A percentile compares a stretch with the other conserved stretches of the same genome.
Evolutionary conservation across 306 rosid species (phyloP).

Genomic region (Leucaena leucocephala): DNA sequence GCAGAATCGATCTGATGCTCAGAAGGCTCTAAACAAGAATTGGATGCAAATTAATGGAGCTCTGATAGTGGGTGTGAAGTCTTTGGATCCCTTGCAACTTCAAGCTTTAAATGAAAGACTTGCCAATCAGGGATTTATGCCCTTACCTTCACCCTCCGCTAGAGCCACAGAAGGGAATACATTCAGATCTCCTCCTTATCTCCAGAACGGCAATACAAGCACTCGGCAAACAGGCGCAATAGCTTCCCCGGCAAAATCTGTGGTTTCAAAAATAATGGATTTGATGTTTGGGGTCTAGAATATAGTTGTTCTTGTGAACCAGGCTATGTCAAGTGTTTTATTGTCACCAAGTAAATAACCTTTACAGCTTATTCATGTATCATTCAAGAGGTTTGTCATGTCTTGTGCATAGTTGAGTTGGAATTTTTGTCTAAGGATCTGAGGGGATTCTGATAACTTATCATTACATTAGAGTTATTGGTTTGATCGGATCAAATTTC

Average conservation of each 20-base stretch:
- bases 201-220: slow-evolving; percentile 67
- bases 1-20: slow-evolving; percentile 91
- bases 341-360: slow-evolving; percentile 37
- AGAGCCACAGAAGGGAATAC: slow-evolving; percentile 58
- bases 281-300: slow-evolving; percentile 92
- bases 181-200: slow-evolving; percentile 53
- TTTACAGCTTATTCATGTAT: slow-evolving; percentile 15
- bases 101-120: slow-evolving; percentile 73
- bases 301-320: slow-evolving; percentile 35
- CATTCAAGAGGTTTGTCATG: slow-evolving; percentile 28
- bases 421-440: background rate
- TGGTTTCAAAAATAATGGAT: slow-evolving; percentile 86
- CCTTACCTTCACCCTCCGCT: slow-evolving; percentile 62
- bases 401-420: slow-evolving; percentile 33
- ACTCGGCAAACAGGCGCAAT: slow-evolving; percentile 74
- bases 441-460: slow-evolving; percentile 28
- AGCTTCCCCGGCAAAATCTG: slow-evolving; percentile 92
- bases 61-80: slow-evolving; percentile 88
- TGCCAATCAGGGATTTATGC: slow-evolving; percentile 75
- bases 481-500: background rate
- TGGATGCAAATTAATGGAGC: slow-evolving; percentile 92
- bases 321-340: slow-evolving; percentile 28
- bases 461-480: background rate
- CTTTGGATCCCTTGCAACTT: slow-evolving; percentile 91
- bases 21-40: slow-evolving; percentile 85